Evolutionary conservation across 495 filamentous ascomycete genomes (phyloP).

Genomic region (Coniosporium apollinis): DNA sequence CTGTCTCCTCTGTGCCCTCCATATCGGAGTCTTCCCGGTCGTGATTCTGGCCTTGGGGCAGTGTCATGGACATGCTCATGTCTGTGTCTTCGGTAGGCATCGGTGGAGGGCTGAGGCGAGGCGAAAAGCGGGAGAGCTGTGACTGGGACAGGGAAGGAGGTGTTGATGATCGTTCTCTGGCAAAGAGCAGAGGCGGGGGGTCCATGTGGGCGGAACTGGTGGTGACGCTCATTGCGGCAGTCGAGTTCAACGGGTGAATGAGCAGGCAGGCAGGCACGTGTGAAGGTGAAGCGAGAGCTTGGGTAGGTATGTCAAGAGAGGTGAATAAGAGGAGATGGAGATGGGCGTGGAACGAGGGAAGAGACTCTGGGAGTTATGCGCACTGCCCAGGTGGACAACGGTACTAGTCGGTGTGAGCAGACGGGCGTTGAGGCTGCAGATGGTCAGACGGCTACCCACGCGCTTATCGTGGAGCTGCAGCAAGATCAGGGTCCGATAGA

Average conservation of each 20-base stretch:
- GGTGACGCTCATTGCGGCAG: slow-evolving; percentile 14
- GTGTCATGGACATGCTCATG: slow-evolving; percentile 16
- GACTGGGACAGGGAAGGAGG: too few relatives aligned
- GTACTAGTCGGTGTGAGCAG: too few relatives aligned
- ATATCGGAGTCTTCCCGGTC: slow-evolving; percentile 11
- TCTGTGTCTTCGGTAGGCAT: slow-evolving; percentile 15
- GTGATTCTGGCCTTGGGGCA: slow-evolving; percentile 16
- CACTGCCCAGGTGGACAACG: too few relatives aligned
- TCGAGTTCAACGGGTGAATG: background rate
- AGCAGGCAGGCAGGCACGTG: too few relatives aligned
- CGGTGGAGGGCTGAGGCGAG: too few relatives aligned
- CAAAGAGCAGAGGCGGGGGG: slow-evolving; percentile 15
- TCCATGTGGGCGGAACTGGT: slow-evolving; percentile 10
- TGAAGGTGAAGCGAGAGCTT: background rate
- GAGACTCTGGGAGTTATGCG: background rate
- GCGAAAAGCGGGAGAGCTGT: background rate
- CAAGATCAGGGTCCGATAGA: too few relatives aligned
- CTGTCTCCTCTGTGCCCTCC: too few relatives aligned
- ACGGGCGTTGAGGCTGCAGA: too few relatives aligned
- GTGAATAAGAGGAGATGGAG: too few relatives aligned
- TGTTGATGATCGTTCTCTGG: slow-evolving; percentile 10
- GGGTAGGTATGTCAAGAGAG: background rate
- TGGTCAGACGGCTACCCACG: too few relatives aligned
- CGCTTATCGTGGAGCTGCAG: too few relatives aligned
- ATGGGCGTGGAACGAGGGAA: too few relatives aligned